Evolutionary conservation across 140 eudicot species (phyloP).

Genomic region (Anethum foeniculum): DNA sequence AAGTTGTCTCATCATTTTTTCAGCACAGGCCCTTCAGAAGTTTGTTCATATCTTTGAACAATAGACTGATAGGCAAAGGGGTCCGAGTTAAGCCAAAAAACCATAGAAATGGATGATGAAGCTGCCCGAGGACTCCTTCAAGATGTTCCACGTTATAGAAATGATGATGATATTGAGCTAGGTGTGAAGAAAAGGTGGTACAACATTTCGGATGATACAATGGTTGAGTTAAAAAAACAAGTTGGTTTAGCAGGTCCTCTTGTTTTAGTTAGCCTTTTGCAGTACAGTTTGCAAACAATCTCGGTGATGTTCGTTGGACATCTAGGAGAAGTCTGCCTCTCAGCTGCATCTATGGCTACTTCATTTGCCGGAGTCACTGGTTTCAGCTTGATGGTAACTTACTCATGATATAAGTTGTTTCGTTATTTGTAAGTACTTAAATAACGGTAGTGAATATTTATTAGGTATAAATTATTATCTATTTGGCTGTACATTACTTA

Average conservation of each 20-base stretch:
- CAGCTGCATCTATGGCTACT: conserved; percentile 45
- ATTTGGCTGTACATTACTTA: conserved; percentile 30
- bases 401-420: background rate
- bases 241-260: conserved; percentile 37
- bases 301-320: conserved; percentile 44
- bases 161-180: background rate
- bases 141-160: background rate
- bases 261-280: conserved; percentile 30
- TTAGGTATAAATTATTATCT: conserved; percentile 31
- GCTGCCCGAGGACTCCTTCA: background rate
- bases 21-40: too few species aligned
- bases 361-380: conserved; percentile 47
- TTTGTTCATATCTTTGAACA: too few species aligned
- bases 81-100: background rate
- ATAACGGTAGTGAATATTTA: background rate
- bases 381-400: conserved; percentile 36
- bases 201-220: background rate
- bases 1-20: too few species aligned
- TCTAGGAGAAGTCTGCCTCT: conserved; percentile 31
- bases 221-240: conserved; percentile 28
- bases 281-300: conserved; percentile 35
- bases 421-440: too few species aligned
- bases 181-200: background rate
- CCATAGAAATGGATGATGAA: background rate
- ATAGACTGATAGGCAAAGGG: background rate